Percentiles rank a stretch among this genome's conserved stretches.
Conservation (phyloP, 2,329 filamentous ascomycete species). For the Aaosphaeria arxii region DNA sequence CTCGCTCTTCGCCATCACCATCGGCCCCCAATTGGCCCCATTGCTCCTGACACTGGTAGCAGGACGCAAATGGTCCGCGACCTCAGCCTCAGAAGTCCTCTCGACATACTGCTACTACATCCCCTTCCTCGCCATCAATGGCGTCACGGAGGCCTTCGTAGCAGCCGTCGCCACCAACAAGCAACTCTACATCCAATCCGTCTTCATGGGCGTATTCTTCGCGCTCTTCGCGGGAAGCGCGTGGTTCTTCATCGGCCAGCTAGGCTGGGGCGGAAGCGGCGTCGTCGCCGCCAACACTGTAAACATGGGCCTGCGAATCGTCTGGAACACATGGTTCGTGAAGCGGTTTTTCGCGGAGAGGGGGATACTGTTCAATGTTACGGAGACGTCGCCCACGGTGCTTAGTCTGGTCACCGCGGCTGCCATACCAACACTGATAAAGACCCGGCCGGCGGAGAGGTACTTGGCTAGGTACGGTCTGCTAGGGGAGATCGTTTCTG, state of each 20-base stretch:
- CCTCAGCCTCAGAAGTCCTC: conserved; percentile 71
- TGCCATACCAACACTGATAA: conserved; percentile 37
- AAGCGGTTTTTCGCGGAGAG: conserved; percentile 30
- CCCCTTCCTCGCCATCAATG: conserved; percentile 87
- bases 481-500: conserved; percentile 32
- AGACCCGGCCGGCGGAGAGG: conserved; percentile 17
- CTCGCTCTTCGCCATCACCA: conserved; percentile 62
- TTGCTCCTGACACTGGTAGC: conserved; percentile 72
- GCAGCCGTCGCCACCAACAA: conserved; percentile 75
- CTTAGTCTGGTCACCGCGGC: conserved; percentile 36
- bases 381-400: conserved; percentile 16
- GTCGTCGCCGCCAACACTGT: conserved; percentile 83
- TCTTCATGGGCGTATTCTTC: conserved; percentile 84
- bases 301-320: conserved; percentile 83
- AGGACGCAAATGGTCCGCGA: conserved; percentile 70
- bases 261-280: conserved; percentile 71
- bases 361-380: conserved; percentile 14
- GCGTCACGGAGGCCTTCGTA: conserved; percentile 88
- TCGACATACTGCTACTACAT: conserved; percentile 88
- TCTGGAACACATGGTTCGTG: conserved; percentile 78
- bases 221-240: conserved; percentile 70
- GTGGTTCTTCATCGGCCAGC: conserved; percentile 68
- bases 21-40: conserved; percentile 75
- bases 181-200: conserved; percentile 73
- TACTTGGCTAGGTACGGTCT: conserved; percentile 36